Conservation (phyloP, 768 basidiomycete species). For the Russula sp. region DNA sequence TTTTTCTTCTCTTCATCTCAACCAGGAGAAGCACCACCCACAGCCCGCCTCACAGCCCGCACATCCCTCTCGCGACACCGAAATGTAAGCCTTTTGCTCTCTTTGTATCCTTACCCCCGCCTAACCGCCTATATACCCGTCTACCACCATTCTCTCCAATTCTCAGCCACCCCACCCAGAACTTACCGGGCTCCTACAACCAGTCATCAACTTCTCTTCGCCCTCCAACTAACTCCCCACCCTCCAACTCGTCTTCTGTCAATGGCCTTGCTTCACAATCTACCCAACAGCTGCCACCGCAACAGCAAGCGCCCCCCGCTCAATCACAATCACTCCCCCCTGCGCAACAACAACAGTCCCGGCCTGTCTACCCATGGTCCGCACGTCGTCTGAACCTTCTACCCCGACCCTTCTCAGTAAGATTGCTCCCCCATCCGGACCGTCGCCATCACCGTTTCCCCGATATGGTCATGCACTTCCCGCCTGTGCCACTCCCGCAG, state of each 20-base stretch:
- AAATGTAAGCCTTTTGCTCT: conserved; percentile 17
- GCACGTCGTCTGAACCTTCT: conserved; percentile 67
- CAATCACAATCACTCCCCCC: conserved; percentile 32
- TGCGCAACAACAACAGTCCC: conserved; percentile 39
- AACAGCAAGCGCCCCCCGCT: conserved; percentile 37
- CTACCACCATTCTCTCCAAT: background rate
- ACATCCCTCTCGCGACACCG: conserved; percentile 25
- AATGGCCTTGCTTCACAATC: conserved; percentile 37
- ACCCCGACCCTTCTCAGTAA: conserved; percentile 65
- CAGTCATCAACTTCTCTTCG: conserved; percentile 35
- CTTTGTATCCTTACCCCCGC: conserved; percentile 2
- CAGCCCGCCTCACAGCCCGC: conserved; percentile 24
- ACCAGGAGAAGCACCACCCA: conserved; percentile 28
- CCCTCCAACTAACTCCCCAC: conserved; percentile 36
- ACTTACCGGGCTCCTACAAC: conserved; percentile 16
- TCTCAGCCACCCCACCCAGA: conserved; percentile 18
- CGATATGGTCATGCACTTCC: conserved; percentile 95
- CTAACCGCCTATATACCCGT: conserved; percentile 15
- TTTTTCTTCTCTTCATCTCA: conserved; percentile 18
- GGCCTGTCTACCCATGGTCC: conserved; percentile 81
- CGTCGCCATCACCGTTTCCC: conserved; percentile 89
- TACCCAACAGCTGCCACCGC: conserved; percentile 35
- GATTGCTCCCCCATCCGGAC: conserved; percentile 59
- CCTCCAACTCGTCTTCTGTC: conserved; percentile 33
- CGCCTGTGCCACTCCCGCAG: conserved; percentile 66